These are phyloP conservation scores for Sclerotinia nivalis DNA, from an alignment of 2,329 filamentous ascomycete genomes.

Conservation along the genomic window DNA sequence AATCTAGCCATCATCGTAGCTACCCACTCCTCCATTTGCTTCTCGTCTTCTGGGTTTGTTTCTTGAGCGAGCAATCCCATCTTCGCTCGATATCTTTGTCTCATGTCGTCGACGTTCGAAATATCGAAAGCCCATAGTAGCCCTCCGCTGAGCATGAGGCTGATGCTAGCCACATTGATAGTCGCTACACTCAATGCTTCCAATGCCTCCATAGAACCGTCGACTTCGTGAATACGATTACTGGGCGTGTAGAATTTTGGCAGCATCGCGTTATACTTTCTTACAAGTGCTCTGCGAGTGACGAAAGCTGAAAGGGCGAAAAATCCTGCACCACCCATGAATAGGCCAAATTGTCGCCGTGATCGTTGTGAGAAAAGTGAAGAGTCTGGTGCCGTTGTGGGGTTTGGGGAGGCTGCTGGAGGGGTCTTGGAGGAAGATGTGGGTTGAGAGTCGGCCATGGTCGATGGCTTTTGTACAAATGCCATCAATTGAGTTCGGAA, in stretches of 20 bases:
- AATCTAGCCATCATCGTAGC: conserved; percentile 60
- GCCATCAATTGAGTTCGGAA: neutral
- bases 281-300: conserved; percentile 67
- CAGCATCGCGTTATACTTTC: conserved; percentile 59
- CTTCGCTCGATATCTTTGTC: conserved; percentile 50
- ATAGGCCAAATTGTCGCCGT: conserved; percentile 63
- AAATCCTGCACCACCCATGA: conserved; percentile 75
- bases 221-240: conserved; percentile 55
- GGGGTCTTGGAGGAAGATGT: conserved; percentile 21
- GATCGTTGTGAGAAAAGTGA: conserved; percentile 40
- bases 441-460: conserved; percentile 22
- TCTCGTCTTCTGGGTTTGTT: conserved; percentile 54
- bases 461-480: conserved; percentile 13
- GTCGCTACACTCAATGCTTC: conserved; percentile 86
- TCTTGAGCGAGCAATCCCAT: conserved; percentile 43
- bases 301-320: conserved; percentile 70
- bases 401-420: conserved; percentile 17
- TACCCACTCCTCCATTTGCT: conserved; percentile 63
- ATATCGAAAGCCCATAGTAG: conserved; percentile 77
- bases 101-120: conserved; percentile 65
- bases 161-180: conserved; percentile 76
- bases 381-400: conserved; percentile 29
- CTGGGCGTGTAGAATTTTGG: conserved; percentile 74
- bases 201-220: conserved; percentile 70
- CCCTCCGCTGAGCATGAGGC: conserved; percentile 73